Conservation (phyloP, 441 rosid genomes). For the California macrophylla region DNA sequence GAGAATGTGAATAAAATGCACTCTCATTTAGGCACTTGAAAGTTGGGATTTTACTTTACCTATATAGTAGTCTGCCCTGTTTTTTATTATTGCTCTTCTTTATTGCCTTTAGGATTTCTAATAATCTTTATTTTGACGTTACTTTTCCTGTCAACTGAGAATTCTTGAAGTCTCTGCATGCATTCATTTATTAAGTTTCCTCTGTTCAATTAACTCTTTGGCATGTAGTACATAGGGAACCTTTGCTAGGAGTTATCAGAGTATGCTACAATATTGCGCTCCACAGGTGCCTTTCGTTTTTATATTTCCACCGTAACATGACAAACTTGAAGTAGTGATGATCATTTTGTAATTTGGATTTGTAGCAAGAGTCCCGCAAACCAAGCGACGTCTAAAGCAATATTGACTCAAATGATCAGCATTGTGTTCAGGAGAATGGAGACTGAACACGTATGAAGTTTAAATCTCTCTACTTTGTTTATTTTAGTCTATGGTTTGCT, state of each 20-base stretch:
- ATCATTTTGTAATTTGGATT: conserved; percentile 28
- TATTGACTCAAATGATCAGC: conserved; percentile 98
- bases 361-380: conserved; percentile 96
- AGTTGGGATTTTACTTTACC: not conserved
- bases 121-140: no score
- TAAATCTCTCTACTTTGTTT: conserved; percentile 14
- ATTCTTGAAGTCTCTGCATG: not conserved
- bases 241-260: conserved; percentile 92
- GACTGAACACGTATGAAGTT: conserved; percentile 56
- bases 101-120: no score
- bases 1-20: not conserved
- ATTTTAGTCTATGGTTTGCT: conserved; percentile 9
- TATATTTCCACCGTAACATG: conserved; percentile 9
- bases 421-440: conserved; percentile 96
- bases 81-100: not conserved
- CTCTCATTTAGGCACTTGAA: not conserved
- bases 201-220: conserved; percentile 9
- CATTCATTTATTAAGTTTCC: not conserved
- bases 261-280: conserved; percentile 95
- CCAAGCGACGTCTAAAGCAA: conserved; percentile 98
- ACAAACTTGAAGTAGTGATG: conserved; percentile 23
- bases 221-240: conserved; percentile 86
- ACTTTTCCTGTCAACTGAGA: not conserved
- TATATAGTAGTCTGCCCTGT: not conserved
- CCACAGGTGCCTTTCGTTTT: conserved; percentile 55